A percentile compares a stretch with the other conserved stretches of the same genome.
phyloP scores from a whole-genome alignment of 495 filamentous ascomycete species.

The Penicillium desertorum region DNA sequence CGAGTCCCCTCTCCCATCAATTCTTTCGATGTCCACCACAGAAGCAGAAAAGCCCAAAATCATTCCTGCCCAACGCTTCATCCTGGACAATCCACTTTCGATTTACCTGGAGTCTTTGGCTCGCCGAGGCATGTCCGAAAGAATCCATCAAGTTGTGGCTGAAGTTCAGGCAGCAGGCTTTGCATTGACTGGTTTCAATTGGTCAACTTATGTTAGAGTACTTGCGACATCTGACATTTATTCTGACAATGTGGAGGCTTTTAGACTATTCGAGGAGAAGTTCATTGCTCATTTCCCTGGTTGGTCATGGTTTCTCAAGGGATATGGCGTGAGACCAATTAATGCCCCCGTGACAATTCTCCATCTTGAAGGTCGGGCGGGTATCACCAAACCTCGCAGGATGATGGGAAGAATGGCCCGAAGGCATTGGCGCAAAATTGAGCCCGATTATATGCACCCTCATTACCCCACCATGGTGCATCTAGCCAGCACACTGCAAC shows the following conservation, averaged over 20 bases:
- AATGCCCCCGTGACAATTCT: slow-evolving; percentile 33
- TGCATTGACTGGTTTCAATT: slow-evolving; percentile 56
- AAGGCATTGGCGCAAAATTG: slow-evolving; percentile 38
- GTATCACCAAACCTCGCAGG: slow-evolving; percentile 16
- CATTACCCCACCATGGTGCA: slow-evolving; percentile 55
- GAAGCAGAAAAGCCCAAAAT: slow-evolving; percentile 26
- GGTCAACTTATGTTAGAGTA: slow-evolving; percentile 51
- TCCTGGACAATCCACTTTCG: slow-evolving; percentile 55
- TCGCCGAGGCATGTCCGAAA: slow-evolving; percentile 42
- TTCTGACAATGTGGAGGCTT: slow-evolving; percentile 52
- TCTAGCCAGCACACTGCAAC: slow-evolving; percentile 49
- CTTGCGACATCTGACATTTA: slow-evolving; percentile 43
- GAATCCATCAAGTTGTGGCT: slow-evolving; percentile 50
- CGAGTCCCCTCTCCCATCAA: background rate
- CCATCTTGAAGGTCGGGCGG: slow-evolving; percentile 25
- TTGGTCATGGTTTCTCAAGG: slow-evolving; percentile 54
- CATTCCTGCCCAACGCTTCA: slow-evolving; percentile 55
- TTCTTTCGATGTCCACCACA: background rate
- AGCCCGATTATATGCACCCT: slow-evolving; percentile 47
- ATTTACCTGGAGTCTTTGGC: slow-evolving; percentile 61
- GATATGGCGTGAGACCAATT: slow-evolving; percentile 31
- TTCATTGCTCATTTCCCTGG: slow-evolving; percentile 75
- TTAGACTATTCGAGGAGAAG: slow-evolving; percentile 64
- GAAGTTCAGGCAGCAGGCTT: slow-evolving; percentile 62
- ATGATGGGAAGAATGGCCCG: slow-evolving; percentile 32